These are phyloP conservation scores for Acer saccharum DNA, from an alignment of 345 rosid genomes.

Conservation along the genomic window DNA sequence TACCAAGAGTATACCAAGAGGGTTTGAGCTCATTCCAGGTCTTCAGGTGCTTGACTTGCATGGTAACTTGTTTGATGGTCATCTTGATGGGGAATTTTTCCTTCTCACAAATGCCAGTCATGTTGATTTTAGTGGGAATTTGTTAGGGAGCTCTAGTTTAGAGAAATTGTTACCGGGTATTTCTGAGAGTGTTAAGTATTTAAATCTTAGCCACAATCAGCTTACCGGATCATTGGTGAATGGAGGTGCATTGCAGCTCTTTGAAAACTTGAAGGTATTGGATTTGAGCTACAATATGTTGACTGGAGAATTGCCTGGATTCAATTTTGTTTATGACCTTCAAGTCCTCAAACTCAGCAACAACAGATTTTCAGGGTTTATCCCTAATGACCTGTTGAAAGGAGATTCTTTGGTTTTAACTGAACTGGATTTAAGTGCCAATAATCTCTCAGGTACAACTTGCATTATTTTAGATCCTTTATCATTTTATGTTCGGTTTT, in stretches of 20 bases:
- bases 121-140: constrained; percentile 81
- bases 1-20: constrained; percentile 63
- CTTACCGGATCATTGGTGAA: constrained; percentile 77
- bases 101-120: constrained; percentile 75
- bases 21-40: constrained; percentile 62
- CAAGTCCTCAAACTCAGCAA: constrained; percentile 89
- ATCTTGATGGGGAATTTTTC: constrained; percentile 77
- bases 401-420: constrained; percentile 85
- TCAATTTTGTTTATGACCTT: constrained; percentile 86
- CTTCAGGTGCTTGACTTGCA: constrained; percentile 87
- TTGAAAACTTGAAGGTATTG: constrained; percentile 73
- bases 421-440: constrained; percentile 85
- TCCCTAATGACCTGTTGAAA: constrained; percentile 83
- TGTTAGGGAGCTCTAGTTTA: constrained; percentile 57
- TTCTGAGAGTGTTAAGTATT: constrained; percentile 71
- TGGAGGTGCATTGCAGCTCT: constrained; percentile 62
- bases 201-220: constrained; percentile 87
- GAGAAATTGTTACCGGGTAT: constrained; percentile 75
- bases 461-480: constrained; percentile 15
- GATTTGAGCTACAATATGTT: constrained; percentile 92
- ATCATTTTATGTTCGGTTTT: not conserved
- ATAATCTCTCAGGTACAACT: constrained; percentile 85
- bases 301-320: constrained; percentile 95
- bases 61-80: constrained; percentile 76
- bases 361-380: constrained; percentile 77